Base-by-base conservation (phyloP, 78 protist species). In the Dictyostelium citrinum region DNA sequence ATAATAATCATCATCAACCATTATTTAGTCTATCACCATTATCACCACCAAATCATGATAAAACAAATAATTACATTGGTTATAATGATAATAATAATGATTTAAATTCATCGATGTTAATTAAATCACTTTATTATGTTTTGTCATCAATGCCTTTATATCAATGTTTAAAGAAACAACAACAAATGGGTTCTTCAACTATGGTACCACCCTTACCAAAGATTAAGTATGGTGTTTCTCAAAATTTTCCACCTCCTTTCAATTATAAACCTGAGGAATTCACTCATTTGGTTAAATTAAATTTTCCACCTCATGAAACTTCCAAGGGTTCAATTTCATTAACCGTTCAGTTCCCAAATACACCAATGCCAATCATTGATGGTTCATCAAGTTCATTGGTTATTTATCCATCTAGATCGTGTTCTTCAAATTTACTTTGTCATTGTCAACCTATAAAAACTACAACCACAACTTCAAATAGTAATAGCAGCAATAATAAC, bases 331-430 rank as follows among this genome's bases (percentile, higher is more conserved):
- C 82, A 24, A n/a, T 88, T 29, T 35, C 80, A 43, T 16, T 88
- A 5, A 33, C 93, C 68, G 84, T 88, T 61, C 93, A 88, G 31
- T 88, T 88, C 39, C 83, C 93, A 43, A 78, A 70, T 46, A 33
- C 39, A 3, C 35, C 77, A 33, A 24, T 41, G 46, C 82, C 91
- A 68, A 46, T 51, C 12, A 16, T 49, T 17, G 67, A 84, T 75
- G 29, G 24, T 5, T n/a, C 31, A 35, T 61, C 11, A 8, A 39
- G 39, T 11, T 29, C 35, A 10, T 64, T 88, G 3, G 83, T 88
- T 45, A 88, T 88, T 17, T 88, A 78, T 68, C 93, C 93, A 16
- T 79, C 93, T 45, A 37, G 85, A 46, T 88, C 93, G 5, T 88
- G 75, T 88, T 78, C 93, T 22, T 55, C 67, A 51, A 80, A 55